Base-by-base conservation (phyloP, 768 basidiomycete species). In the Rossbeevera mucosa region DNA sequence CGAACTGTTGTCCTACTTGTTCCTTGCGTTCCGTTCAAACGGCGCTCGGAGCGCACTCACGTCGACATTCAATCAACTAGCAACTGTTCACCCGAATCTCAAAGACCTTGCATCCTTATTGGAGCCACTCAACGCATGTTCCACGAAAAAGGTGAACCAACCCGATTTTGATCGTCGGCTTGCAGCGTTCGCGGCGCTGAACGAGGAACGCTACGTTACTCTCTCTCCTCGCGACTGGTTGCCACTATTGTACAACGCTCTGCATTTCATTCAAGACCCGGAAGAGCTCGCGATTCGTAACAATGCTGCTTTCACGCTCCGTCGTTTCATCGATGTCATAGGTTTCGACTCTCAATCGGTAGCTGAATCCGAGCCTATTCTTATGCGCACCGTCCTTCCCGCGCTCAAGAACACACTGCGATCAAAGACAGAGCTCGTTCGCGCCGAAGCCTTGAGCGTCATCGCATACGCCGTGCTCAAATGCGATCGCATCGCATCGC, bases 111-210 rank as follows among this genome's bases (percentile, higher is more conserved):
- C 84, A 1, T 66, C 73, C 7, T 68, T 94, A 5, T 60, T 92
- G 49, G 78, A 77, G 7, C 76, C 76, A 0, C 75, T 98, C 56
- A 98, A 98, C 61, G 85, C 95, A 0, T 99, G 86, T 64, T 95
- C 94, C 1, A 67, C 68, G 1, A 87, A 83, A 60, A 79, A 93
- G 7, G 68, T 93, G 29, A 92, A 95, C 51, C 94, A 98, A 63
- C 90, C 94, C 2, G 92, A 98, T 67, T 97, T 96, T 58, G 90
- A 94, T 51, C 78, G 82, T 25, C 86, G 96, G 2, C 73, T 98
- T 2, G 66, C 70, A 1, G 93, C 91, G 0, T 96, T 91, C 69
- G 74, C 80, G 1, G 65, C 64, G 12, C 71, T 98, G 45, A 95
- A 93, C 66, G 92, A 94, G 55, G 71, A 66, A 0, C 49, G 77